phyloP scores from a whole-genome alignment of 2,329 filamentous ascomycete species.

The Mollisia scopiformis region DNA sequence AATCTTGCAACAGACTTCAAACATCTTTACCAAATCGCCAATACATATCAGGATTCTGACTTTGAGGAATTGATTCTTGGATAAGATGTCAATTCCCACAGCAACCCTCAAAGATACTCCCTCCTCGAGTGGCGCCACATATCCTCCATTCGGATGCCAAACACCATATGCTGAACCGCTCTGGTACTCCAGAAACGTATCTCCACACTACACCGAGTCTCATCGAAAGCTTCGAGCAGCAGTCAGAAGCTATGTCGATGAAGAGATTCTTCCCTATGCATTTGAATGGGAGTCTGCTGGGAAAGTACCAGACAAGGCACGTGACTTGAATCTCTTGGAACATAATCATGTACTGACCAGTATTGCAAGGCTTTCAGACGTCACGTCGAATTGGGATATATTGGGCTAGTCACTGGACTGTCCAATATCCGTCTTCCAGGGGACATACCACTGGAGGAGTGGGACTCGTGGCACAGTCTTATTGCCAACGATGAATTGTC shows the following conservation, averaged over 20 bases:
- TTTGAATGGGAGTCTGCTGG: conserved; percentile 67
- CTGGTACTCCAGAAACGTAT: conserved; percentile 36
- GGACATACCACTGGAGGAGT: conserved; percentile 49
- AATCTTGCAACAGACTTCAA: no score
- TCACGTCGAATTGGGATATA: conserved; percentile 35
- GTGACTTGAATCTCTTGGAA: conserved; percentile 26
- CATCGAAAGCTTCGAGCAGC: conserved; percentile 61
- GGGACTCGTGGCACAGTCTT: conserved; percentile 60
- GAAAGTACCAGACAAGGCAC: conserved; percentile 49
- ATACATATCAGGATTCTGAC: not conserved
- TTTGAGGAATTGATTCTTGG: not conserved
- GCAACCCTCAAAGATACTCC: not conserved
- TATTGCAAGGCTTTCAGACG: conserved; percentile 31
- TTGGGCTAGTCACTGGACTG: conserved; percentile 40
- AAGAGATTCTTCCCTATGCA: conserved; percentile 57
- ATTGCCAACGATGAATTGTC: conserved; percentile 58
- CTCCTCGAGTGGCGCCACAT: not conserved
- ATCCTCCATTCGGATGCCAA: conserved; percentile 30
- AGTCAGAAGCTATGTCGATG: conserved; percentile 61
- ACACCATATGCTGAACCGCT: conserved; percentile 37
- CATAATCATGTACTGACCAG: not conserved
- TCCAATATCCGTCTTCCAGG: conserved; percentile 46
- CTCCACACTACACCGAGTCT: conserved; percentile 64
- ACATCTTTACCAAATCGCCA: not conserved
- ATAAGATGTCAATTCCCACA: not conserved